Base-by-base conservation (phyloP, 192 early-diverging fungal species). In the Coemansia sp. region DNA sequence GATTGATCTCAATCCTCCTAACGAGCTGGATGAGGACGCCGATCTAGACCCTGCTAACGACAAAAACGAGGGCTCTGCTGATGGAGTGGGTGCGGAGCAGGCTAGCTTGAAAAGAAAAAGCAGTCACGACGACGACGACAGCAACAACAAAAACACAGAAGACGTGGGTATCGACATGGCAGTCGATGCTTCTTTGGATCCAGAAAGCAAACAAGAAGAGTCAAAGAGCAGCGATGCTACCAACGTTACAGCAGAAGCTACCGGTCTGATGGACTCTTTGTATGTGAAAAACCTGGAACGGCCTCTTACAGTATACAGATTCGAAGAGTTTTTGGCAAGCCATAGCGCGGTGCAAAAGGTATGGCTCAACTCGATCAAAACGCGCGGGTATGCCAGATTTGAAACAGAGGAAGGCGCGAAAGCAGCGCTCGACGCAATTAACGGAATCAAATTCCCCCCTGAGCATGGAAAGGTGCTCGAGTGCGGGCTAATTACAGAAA, bases 311-410 rank as follows among this genome's bases (percentile, higher is more conserved):
- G 56, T 69, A 0, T 72, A 60, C 60, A 56, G 70, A 29, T 52
- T 80, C 29, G 64, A 67, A 29, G 78, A 80, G 66, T 48, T 72
- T 14, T 56, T 80, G 32, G 69, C 22, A 10, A 67, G 68, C 69
- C 71, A 69, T 50, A 73, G 73, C 1, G 30, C 52, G 2, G 42
- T 66, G 2, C 48, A 69, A 4, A 72, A 80, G 20, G 40, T 70
- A 22, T 75, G 78, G 78, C 78, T 80, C 32, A 80, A 80, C 64
- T 71, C 78, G 32, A 80, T 80, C 59, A 80, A 80, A 33, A 80
- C 78, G 5, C 78, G 78, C 16, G 72, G 69, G 18, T 80, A 80
- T 63, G 78, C 38, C 36, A 67, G 60, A 51, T 80, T 72, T 67
- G 40, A 36, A 5, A 66, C 65, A 14, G 56, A n/a, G n/a, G 62